These are phyloP conservation scores for Ceratocystis eucalypticola DNA, from an alignment of 2,329 filamentous ascomycete genomes.

Conservation along the genomic window DNA sequence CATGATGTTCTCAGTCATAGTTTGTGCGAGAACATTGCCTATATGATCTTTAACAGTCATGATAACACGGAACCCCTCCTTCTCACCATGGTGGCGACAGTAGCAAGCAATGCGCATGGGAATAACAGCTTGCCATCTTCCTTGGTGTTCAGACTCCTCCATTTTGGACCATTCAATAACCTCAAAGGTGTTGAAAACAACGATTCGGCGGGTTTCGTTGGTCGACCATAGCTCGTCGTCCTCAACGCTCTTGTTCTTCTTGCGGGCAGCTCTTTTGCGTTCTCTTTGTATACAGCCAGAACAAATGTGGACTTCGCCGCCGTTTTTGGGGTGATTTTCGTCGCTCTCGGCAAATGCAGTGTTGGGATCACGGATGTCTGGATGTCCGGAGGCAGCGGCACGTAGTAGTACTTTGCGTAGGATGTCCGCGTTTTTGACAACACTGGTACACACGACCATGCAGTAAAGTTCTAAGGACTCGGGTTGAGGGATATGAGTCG, in stretches of 20 bases:
- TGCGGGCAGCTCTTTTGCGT: constrained; percentile 76
- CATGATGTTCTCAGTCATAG: constrained; percentile 78
- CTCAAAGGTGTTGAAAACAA: constrained; percentile 85
- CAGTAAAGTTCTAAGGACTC: constrained; percentile 71
- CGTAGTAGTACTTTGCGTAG: constrained; percentile 53
- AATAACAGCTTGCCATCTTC: constrained; percentile 63
- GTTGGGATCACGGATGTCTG: constrained; percentile 24
- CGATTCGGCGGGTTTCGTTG: constrained; percentile 66
- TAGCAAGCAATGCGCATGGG: constrained; percentile 97
- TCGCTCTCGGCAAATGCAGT: constrained; percentile 35
- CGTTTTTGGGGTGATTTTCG: constrained; percentile 63
- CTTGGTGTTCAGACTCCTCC: constrained; percentile 35
- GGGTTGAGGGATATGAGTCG: constrained; percentile 47
- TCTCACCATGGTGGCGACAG: constrained; percentile 88
- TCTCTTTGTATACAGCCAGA: constrained; percentile 82
- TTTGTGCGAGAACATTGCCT: constrained; percentile 66
- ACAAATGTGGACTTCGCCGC: constrained; percentile 90
- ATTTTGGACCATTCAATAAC: constrained; percentile 65
- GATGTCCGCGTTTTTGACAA: constrained; percentile 61
- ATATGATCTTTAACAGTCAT: constrained; percentile 81
- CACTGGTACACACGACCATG: constrained; percentile 80
- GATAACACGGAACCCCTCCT: constrained; percentile 76
- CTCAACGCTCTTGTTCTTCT: constrained; percentile 85
- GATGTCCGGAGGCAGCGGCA: constrained; percentile 32
- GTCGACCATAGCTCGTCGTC: constrained; percentile 79